Conservation (phyloP, 2,329 filamentous ascomycete genomes). For the Aspergillus novofumigatus region DNA sequence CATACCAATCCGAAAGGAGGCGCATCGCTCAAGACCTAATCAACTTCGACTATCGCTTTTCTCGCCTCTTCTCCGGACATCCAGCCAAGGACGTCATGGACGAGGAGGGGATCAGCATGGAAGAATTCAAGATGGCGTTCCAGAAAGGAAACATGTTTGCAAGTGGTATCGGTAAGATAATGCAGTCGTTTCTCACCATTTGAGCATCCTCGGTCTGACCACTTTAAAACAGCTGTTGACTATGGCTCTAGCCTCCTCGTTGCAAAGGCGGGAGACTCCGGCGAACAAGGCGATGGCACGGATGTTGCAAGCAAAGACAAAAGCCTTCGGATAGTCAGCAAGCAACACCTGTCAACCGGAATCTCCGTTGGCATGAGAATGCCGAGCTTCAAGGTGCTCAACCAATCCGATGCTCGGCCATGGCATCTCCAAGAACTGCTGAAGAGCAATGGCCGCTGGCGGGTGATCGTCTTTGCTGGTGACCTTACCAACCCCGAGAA, state of each 20-base stretch:
- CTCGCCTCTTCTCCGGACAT: constrained; percentile 53
- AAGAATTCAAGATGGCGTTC: constrained; percentile 60
- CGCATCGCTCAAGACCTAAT: constrained; percentile 64
- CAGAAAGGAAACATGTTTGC: constrained; percentile 58
- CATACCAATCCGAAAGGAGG: constrained; percentile 52
- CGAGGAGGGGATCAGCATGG: constrained; percentile 58
- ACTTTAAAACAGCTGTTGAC: constrained; percentile 44
- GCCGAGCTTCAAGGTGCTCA: constrained; percentile 32
- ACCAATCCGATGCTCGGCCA: constrained; percentile 36
- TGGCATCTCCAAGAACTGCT: constrained; percentile 36
- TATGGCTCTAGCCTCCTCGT: constrained; percentile 56
- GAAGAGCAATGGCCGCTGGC: constrained; percentile 35
- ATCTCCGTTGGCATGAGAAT: constrained; percentile 34
- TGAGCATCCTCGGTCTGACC: constrained; percentile 8
- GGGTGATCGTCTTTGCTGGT: constrained; percentile 55
- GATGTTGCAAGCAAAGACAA: constrained; percentile 32
- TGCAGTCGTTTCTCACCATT: not conserved
- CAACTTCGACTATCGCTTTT: constrained; percentile 57
- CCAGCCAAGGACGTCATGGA: constrained; percentile 59
- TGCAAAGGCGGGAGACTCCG: constrained; percentile 47
- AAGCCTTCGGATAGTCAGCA: constrained; percentile 14
- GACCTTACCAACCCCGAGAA: constrained; percentile 47
- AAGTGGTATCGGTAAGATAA: constrained; percentile 44
- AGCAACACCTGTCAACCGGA: constrained; percentile 17
- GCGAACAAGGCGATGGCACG: constrained; percentile 47